phyloP scores from a whole-genome alignment of 306 rosid species.

The Vigna reflexopilosa region DNA sequence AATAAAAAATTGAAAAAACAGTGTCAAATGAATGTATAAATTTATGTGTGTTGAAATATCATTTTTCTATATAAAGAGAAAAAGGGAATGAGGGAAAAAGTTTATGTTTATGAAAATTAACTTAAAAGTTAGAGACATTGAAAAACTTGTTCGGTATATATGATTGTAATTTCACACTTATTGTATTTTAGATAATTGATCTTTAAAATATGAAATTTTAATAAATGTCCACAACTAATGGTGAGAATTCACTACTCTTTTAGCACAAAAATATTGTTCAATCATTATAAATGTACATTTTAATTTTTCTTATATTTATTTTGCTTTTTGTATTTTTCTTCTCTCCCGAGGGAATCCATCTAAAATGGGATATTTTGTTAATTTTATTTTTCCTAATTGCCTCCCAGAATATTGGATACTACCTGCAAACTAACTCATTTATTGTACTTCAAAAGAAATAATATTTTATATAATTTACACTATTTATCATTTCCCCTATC shows the following conservation, averaged over 20 bases:
- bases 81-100: too few species aligned
- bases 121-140: too few species aligned
- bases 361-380: background rate
- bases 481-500: too few species aligned
- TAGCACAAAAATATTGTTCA: background rate
- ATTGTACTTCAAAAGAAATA: background rate
- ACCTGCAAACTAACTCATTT: background rate
- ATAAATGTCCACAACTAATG: constrained; percentile 7
- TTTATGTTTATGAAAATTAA: too few species aligned
- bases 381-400: background rate
- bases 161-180: too few species aligned
- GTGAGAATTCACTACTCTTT: background rate
- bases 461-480: background rate
- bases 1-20: too few species aligned
- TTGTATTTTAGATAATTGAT: too few species aligned
- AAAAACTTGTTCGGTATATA: too few species aligned
- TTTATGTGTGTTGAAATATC: too few species aligned
- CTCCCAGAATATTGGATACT: background rate
- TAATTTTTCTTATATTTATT: background rate
- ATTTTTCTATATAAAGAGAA: too few species aligned
- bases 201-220: background rate
- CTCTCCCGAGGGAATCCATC: background rate
- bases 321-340: background rate
- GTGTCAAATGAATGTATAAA: too few species aligned
- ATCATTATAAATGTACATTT: background rate